Conservation (phyloP, 2,329 filamentous ascomycete genomes). For the Epichloe typhina region DNA sequence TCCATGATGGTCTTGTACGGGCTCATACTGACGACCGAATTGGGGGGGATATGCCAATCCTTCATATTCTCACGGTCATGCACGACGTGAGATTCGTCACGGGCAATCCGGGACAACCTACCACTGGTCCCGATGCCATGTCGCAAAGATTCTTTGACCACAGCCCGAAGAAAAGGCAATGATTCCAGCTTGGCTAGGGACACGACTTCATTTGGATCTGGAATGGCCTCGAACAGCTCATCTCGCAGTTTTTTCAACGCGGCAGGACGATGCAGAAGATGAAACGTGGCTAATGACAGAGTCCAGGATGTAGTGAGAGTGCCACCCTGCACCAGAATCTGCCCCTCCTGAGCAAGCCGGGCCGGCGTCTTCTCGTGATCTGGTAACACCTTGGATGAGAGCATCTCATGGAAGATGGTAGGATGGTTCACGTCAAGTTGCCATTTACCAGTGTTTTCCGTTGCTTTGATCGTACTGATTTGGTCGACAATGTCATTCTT, state of each 20-base stretch:
- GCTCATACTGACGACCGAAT: constrained; percentile 25
- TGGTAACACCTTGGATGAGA: constrained; percentile 19
- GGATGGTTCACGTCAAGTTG: constrained; percentile 20
- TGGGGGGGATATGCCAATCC: constrained; percentile 19
- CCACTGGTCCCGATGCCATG: constrained; percentile 34
- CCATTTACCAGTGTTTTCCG: constrained; percentile 21
- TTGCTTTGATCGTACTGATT: constrained; percentile 21
- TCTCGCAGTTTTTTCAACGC: constrained; percentile 20
- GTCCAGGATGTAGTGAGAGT: constrained; percentile 27
- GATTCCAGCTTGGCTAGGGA: constrained; percentile 19
- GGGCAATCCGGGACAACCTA: constrained; percentile 33
- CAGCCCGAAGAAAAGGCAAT: constrained; percentile 33
- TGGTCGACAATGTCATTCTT: constrained; percentile 24
- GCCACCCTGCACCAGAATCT: constrained; percentile 24
- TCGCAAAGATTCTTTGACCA: constrained; percentile 37
- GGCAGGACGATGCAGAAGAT: constrained; percentile 19
- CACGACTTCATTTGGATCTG: constrained; percentile 15
- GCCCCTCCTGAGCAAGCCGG: constrained; percentile 25
- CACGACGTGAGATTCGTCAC: constrained; percentile 20
- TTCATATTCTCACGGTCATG: constrained; percentile 15
- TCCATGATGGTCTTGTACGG: constrained; percentile 23
- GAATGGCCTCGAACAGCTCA: constrained; percentile 22
- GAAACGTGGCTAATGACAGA: constrained; percentile 21
- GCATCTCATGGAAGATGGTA: constrained; percentile 23
- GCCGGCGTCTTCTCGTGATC: constrained; percentile 20